Conservation (phyloP, 2,329 filamentous ascomycete genomes). For the Alternaria triticimaculans region DNA sequence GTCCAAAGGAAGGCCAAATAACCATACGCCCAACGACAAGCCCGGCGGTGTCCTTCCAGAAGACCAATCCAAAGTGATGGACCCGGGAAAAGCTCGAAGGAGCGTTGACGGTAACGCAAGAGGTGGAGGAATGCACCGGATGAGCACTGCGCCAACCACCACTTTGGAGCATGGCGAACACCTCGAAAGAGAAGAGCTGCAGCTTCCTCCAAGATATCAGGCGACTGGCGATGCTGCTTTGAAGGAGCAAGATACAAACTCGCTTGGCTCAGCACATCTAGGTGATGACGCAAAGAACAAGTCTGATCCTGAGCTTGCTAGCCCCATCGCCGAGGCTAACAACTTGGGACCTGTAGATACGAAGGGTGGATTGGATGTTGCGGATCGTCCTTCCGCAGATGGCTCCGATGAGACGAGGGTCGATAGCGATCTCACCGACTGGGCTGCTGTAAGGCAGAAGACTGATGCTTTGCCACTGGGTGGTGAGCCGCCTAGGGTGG, state of each 20-base stretch:
- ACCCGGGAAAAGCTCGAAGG: slow-evolving; percentile 18
- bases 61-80: slow-evolving; percentile 8
- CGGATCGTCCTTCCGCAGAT: slow-evolving; percentile 11
- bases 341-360: neutral
- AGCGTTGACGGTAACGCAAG: slow-evolving; percentile 15
- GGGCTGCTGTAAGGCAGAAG: slow-evolving; percentile 2
- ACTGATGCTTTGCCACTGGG: neutral
- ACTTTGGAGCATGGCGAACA: slow-evolving; percentile 9
- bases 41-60: neutral
- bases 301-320: slow-evolving; percentile 9
- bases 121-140: slow-evolving; percentile 16
- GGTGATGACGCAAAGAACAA: slow-evolving; percentile 2
- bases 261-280: slow-evolving; percentile 9
- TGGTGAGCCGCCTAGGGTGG: neutral
- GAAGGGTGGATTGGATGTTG: neutral
- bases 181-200: neutral
- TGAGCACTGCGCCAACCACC: slow-evolving; percentile 26
- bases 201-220: neutral
- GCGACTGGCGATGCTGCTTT: neutral
- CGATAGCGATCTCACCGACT: slow-evolving; percentile 5
- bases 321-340: neutral
- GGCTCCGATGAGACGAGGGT: slow-evolving; percentile 19
- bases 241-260: slow-evolving; percentile 8
- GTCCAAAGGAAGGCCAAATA: slow-evolving; percentile 18
- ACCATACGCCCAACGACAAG: slow-evolving; percentile 14